Evolutionary conservation across 805 yeast genomes (phyloP).

Genomic region (Brettanomyces sp.): DNA sequence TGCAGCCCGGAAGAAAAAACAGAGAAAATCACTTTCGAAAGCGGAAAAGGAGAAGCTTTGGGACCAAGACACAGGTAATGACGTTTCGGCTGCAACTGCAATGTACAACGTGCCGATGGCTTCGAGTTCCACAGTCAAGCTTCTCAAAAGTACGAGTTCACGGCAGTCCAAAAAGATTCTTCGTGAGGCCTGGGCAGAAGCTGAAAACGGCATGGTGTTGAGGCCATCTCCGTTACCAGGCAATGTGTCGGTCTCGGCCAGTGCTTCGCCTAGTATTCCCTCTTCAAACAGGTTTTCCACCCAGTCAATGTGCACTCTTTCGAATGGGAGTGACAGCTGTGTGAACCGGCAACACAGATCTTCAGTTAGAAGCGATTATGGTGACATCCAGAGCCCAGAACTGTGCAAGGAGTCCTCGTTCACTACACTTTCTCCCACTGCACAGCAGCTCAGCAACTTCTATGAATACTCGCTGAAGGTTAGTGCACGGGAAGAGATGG

Average conservation of each 20-base stretch:
- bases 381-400: neutral
- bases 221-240: slow-evolving; percentile 46
- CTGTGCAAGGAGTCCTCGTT: slow-evolving; percentile 10
- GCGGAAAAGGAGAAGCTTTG: slow-evolving; percentile 20
- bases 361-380: neutral
- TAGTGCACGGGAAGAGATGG: slow-evolving; percentile 27
- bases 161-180: slow-evolving; percentile 14
- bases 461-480: slow-evolving; percentile 30
- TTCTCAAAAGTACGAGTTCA: slow-evolving; percentile 14
- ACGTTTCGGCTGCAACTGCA: slow-evolving; percentile 26
- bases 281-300: neutral
- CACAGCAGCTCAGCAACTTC: slow-evolving; percentile 31
- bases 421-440: slow-evolving; percentile 23
- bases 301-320: neutral
- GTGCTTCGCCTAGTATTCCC: neutral
- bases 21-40: slow-evolving; percentile 12
- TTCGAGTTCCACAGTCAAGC: slow-evolving; percentile 21
- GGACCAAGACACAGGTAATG: slow-evolving; percentile 23
- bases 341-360: neutral
- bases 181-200: slow-evolving; percentile 18
- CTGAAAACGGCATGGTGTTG: slow-evolving; percentile 21
- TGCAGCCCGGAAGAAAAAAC: neutral
- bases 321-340: neutral
- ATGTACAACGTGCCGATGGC: slow-evolving; percentile 50
- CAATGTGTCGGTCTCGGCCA: slow-evolving; percentile 3